Evolutionary conservation across 495 filamentous ascomycete species (phyloP).

Genomic region (Penicillium longicatenatum): DNA sequence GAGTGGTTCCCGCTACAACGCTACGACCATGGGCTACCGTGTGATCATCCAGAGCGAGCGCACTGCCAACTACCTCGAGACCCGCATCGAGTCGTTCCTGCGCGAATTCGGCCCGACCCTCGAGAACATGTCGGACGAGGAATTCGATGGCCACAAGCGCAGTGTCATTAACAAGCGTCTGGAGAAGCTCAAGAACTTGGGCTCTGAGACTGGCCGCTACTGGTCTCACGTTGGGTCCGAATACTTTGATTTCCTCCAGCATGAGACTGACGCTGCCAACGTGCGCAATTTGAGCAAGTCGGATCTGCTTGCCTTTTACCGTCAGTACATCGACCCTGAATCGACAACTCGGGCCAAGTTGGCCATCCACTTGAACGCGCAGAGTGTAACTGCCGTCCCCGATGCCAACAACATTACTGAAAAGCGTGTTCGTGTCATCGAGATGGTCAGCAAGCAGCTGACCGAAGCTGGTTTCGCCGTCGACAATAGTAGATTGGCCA

Average conservation of each 20-base stretch:
- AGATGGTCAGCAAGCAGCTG: constrained; percentile 53
- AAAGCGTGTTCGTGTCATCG: constrained; percentile 56
- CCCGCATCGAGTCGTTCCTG: constrained; percentile 84
- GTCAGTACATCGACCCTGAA: constrained; percentile 70
- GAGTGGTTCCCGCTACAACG: constrained; percentile 67
- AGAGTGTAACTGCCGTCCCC: constrained; percentile 49
- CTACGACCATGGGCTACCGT: constrained; percentile 79
- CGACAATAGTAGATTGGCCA: constrained; percentile 44
- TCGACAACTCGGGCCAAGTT: constrained; percentile 78
- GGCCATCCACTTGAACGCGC: constrained; percentile 79
- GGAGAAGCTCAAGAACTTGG: constrained; percentile 91
- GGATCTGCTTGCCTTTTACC: constrained; percentile 79
- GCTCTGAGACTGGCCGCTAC: constrained; percentile 78
- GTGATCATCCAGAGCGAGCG: constrained; percentile 95
- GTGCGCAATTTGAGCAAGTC: constrained; percentile 74
- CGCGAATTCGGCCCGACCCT: constrained; percentile 62
- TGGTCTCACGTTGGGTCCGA: constrained; percentile 86
- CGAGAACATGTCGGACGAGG: constrained; percentile 74
- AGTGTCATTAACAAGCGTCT: constrained; percentile 85
- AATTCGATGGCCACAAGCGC: constrained; percentile 89
- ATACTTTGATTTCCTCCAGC: constrained; percentile 83
- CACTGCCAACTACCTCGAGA: constrained; percentile 78
- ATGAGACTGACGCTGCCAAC: constrained; percentile 74
- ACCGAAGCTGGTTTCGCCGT: constrained; percentile 48
- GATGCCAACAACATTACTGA: constrained; percentile 41